Conservation (phyloP, 179 eudicot genomes). For the Silene coronaria region DNA sequence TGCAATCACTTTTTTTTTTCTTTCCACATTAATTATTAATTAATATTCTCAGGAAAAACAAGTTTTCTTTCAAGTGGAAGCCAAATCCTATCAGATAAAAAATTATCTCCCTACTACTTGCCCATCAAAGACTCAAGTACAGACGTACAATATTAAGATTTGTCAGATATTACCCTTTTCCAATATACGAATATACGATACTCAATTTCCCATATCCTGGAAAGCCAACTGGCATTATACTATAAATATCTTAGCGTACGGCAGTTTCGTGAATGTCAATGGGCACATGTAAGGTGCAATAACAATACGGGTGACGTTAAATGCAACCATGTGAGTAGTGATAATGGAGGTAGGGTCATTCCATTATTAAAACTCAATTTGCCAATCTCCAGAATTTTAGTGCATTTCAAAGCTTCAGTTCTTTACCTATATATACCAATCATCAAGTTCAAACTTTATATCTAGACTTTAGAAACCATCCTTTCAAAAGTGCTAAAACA, state of each 20-base stretch:
- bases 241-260: slow-evolving; percentile 18
- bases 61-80: too few relatives aligned
- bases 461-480: slow-evolving; percentile 19
- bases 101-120: background rate
- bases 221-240: slow-evolving; percentile 14
- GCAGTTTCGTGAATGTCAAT: slow-evolving; percentile 21
- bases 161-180: slow-evolving; percentile 12
- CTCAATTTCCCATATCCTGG: slow-evolving; percentile 21
- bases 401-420: slow-evolving; percentile 1
- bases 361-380: slow-evolving; percentile 8
- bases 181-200: slow-evolving; percentile 18
- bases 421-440: slow-evolving; percentile 23
- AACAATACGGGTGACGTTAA: slow-evolving; percentile 8
- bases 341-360: slow-evolving; percentile 18
- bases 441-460: slow-evolving; percentile 21
- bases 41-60: too few relatives aligned
- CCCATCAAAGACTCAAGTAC: background rate
- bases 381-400: slow-evolving; percentile 8
- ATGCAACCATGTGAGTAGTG: slow-evolving; percentile 35
- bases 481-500: slow-evolving; percentile 7
- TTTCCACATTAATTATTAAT: too few relatives aligned
- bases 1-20: too few relatives aligned
- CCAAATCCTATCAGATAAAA: background rate
- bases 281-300: slow-evolving; percentile 22
- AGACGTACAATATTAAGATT: background rate